These are phyloP conservation scores for Dictyostelium capitatum DNA, from an alignment of 78 protist species.

Conservation along the genomic window DNA sequence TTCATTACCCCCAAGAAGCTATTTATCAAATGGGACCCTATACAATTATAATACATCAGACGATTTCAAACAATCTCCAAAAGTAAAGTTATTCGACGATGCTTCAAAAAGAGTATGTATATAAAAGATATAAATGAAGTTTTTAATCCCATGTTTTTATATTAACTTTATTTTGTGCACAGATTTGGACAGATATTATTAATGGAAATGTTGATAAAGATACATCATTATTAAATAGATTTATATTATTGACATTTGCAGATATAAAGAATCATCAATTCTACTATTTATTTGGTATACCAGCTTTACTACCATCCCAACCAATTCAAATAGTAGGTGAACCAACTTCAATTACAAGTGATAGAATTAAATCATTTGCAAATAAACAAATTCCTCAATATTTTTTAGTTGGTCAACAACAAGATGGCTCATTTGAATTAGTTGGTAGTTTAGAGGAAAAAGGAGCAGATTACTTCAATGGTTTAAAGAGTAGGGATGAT, in stretches of 20 bases:
- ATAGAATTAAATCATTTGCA: not conserved
- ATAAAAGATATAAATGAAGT: not conserved
- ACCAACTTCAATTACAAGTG: not conserved
- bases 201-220: constrained; percentile 80
- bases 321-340: constrained; percentile 30
- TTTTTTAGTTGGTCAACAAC: not conserved
- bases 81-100: constrained; percentile 60
- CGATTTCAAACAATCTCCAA: constrained; percentile 72
- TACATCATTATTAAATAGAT: constrained; percentile 70
- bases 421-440: not conserved
- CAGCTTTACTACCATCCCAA: constrained; percentile 80
- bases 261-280: constrained; percentile 92
- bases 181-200: constrained; percentile 82
- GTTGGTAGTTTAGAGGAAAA: not conserved
- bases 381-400: not conserved
- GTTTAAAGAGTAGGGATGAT: not conserved
- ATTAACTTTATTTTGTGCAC: not conserved
- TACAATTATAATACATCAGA: constrained; percentile 70
- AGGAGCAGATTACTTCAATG: not conserved
- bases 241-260: constrained; percentile 89
- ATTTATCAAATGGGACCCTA: constrained; percentile 29
- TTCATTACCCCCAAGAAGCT: constrained; percentile 45
- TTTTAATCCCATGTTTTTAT: too few species aligned
- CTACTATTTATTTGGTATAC: constrained; percentile 92
- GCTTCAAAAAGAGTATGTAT: constrained; percentile 42